Evolutionary conservation across 768 basidiomycete genomes (phyloP), one percentile per base, ranked within the genome.

Genomic region (Leucosporidium yakuticum): DNA sequence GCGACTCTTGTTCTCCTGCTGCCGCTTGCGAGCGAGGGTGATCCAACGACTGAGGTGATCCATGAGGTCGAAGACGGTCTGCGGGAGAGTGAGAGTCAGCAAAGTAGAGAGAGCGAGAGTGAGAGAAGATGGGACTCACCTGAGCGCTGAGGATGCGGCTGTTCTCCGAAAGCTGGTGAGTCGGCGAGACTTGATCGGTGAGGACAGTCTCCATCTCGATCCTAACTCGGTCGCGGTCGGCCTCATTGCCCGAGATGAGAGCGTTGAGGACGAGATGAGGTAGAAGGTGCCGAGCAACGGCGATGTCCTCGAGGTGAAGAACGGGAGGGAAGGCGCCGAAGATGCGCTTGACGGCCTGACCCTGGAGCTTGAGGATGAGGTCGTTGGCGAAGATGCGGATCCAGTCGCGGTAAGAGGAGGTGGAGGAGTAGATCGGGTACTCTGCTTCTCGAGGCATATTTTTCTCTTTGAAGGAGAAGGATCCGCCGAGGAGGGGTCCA

Each of bases 41-140:
- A 92, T 84, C 87, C 91, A 98, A 74, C 86, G 88, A 79, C 88
- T 95, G 17, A 98, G 82, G 76, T 98, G 94, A 76, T 99, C 96
- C 77, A 99, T 85, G 34, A 99, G 83, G 80, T 88, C 88, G 78
- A 99, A 99, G 27, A 97, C 86, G 14, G 87, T 90, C 94, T 97
- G 65, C 5, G 39, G 1, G 12, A 9, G n/a, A 39, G 57, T 68
- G 19, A 67, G 60, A 60, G 17, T 47, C 34, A 50, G 23, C 32
- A n/a, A 32, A 20, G 64, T 51, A 25, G 4, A 12, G 23, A 19
- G 76, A 20, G 44, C 25, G 57, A 17, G 20, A 12, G 19, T 11
- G 59, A 11, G 34, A 2, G 47, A 6, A 36, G 25, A 32, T 15
- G 20, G 8, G 9, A 63, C 72, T n/a, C 27, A 94, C 95, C 83